Evolutionary conservation across 495 filamentous ascomycete species (phyloP), one percentile per base, ranked within the genome.

Genomic region (Xylaria venustula): DNA sequence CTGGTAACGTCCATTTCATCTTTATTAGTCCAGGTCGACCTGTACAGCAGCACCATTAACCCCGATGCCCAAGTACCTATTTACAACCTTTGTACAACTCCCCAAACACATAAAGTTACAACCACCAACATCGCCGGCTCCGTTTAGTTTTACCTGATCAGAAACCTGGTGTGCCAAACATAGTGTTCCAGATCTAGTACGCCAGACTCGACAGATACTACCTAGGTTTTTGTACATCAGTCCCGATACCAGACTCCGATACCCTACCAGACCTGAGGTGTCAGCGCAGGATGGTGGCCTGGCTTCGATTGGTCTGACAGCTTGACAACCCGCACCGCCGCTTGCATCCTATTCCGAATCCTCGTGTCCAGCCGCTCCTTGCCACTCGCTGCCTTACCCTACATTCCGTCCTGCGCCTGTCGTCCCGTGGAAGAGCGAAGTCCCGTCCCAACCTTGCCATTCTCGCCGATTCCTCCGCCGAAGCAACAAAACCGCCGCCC

Each of bases 351-450:
- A 32, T 47, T 30, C 41, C 50, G 41, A 61, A 36, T 1, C n/a
- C n/a, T 40, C 44, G 52, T 28, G 50, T 50, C 50, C 40, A 37
- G 28, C 58, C 48, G 58, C 48, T 40, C 40, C 58, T 50, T 53
- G 25, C 58, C 48, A 48, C 48, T 40, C 40, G 36, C 51, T 44
- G 58, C 28, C 20, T 42, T 46, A 26, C 23, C 22, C 44, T 26
- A 28, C n/a, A 9, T 15, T 23, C 30, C 8, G 23, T 52, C 34
- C 36, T 41, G 23, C 23, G 36, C 23, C 25, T 22, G 28, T 45
- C 22, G 36, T 54, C 32, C 20, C 48, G 48, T 30, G 30, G 19
- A 37, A 8, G n/a, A n/a, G n/a, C n/a, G 28, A 9, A 22, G 9
- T n/a, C 22, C 19, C 11, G 19, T 20, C 50, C 32, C 4, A 23